Evolutionary conservation across 345 rosid species (phyloP), one percentile per base, ranked within the genome.

Genomic region (Arabis hirsuta): DNA sequence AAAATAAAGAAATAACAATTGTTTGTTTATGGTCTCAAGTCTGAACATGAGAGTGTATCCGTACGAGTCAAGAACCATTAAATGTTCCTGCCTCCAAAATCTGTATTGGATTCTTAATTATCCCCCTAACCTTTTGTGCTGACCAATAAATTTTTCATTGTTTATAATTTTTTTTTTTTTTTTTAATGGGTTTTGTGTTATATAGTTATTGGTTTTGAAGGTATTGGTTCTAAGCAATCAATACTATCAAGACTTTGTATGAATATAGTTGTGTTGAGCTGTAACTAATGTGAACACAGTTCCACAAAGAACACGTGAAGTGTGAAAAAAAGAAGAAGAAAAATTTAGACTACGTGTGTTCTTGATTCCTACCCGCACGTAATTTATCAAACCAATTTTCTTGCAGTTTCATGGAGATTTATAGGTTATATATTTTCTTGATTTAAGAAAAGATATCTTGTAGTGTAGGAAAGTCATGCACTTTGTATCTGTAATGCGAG

Each of bases 261-360:
- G 74, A 68, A 69, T 69, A 69, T 67, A 69, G 79, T 75, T 75
- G 74, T 68, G 38, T 62, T 9, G 39, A 54, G 79, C 79, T 76
- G 79, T 76, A 62, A 62, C 52, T 9, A 70, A 60, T 65, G 77
- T 70, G 72, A 75, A 75, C 71, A 68, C 63, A 85, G 87, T 46
- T 62, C 65, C 70, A 76, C 74, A 69, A 22, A 76, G 12, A 55
- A 69, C 74, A 62, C 59, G 65, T 76, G 78, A 74, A 67, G 63
- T 60, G 54, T 69, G 74, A 69, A 61, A 11, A 22, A 24, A 53
- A 36, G 44, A 9, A 26, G n/a, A 44, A 27, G 31, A 44, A 27
- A 22, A 61, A 27, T 64, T 46, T 46, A 12, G 6, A 34, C 42
- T 59, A 39, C 45, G 66, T 70, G 74, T 48, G 66, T 63, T 68